phyloP scores from a whole-genome alignment of 129 eudicot species.

The Lactuca saligna region DNA sequence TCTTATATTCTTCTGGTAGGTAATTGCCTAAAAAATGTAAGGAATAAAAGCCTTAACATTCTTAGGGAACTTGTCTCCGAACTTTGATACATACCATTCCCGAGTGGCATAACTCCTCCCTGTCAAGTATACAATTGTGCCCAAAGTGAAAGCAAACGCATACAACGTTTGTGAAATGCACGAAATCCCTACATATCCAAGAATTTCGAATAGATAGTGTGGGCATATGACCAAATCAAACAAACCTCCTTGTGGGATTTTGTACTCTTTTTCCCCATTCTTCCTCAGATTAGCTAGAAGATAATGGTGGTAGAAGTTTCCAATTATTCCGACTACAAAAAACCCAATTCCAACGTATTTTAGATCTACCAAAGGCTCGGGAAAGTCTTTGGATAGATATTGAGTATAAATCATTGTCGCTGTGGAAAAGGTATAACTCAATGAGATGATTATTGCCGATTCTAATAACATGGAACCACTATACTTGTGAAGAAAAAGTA shows the following conservation, averaged over 20 bases:
- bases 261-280: constrained; percentile 49
- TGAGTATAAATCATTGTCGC: constrained; percentile 52
- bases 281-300: constrained; percentile 56
- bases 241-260: constrained; percentile 71
- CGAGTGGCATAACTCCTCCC: constrained; percentile 61
- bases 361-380: constrained; percentile 41
- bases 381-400: constrained; percentile 32
- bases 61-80: constrained; percentile 50
- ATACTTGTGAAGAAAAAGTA: constrained; percentile 53
- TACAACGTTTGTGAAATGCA: constrained; percentile 57
- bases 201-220: constrained; percentile 64
- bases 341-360: constrained; percentile 40
- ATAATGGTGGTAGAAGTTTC: constrained; percentile 53
- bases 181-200: constrained; percentile 48
- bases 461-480: constrained; percentile 46
- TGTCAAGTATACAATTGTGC: constrained; percentile 38
- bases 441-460: constrained; percentile 26
- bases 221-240: constrained; percentile 68
- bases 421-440: constrained; percentile 40
- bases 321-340: constrained; percentile 45
- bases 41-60: constrained; percentile 53
- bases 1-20: no score
- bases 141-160: constrained; percentile 37
- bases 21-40: constrained; percentile 29
- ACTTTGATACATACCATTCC: constrained; percentile 58